Base-by-base conservation (phyloP, 345 rosid species). In the Brassica juncea region DNA sequence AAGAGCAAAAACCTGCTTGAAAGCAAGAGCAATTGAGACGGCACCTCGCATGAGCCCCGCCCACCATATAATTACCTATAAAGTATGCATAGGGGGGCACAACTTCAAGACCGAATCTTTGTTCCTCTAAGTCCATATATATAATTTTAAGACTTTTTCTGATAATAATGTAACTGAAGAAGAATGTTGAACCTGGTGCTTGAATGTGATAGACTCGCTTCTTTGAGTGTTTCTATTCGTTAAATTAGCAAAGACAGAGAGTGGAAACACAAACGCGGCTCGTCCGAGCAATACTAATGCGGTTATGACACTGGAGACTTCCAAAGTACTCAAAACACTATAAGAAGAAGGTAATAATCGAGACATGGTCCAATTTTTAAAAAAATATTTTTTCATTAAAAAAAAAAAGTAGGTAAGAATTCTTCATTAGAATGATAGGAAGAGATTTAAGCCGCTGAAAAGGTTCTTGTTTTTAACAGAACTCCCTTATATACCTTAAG, bases 1-100 rank as follows among this genome's bases (percentile, higher is more conserved):
- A 68, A 23, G 68, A 74, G 75, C 0, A 65, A 78, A 71, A 94
- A 66, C 98, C 97, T 92, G 97, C 70, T 92, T 88, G 80, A 91
- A 92, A 82, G 97, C 97, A 77, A 92, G 82, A 67, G 97, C 99
- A 68, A 94, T 88, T 5, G 98, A 94, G 47, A 92, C 97, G 9
- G 97, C 97, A 0, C 98, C 98, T 80, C 98, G 85, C 89, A 94
- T 94, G 16, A 92, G 85, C 8, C 97, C 97, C 2, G 97, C 97
- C 97, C 99, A 94, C 94, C 99, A 94, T 47, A 94, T 87, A 52
- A 94, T 82, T 74, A 91, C 83, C 99, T 94, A 72, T n/a, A 44
- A 75, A 8, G 72, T 42, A 62, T 27, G 81, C 52, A 66, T 1
- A 80, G 16, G 15, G 75, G 16, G 15, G 75, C 5, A 31, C 70